Evolutionary conservation across 139 green algal species (phyloP).

Genomic region (Trebouxia sp.): DNA sequence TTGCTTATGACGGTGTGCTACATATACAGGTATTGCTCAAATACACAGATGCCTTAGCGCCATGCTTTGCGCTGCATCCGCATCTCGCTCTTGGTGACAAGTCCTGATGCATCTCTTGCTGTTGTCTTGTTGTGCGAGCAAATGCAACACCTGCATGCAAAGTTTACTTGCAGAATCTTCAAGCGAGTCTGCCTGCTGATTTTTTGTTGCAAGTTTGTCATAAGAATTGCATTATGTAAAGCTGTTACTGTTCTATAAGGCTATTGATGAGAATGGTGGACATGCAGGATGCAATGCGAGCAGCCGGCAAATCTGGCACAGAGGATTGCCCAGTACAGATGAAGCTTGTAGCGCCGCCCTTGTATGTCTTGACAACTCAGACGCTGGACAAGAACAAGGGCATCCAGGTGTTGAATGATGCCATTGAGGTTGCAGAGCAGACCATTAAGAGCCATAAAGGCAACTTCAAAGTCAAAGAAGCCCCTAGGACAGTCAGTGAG

Average conservation of each 20-base stretch:
- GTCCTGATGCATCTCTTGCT: not conserved
- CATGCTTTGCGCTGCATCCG: not conserved
- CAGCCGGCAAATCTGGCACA: slow-evolving; percentile 59
- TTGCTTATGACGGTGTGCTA: slow-evolving; percentile 95
- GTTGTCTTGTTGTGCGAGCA: too few species aligned
- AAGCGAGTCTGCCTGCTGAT: too few species aligned
- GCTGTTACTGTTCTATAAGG: not conserved
- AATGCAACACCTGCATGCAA: too few species aligned
- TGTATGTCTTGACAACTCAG: slow-evolving; percentile 97
- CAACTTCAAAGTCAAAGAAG: slow-evolving; percentile 92
- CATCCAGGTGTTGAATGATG: slow-evolving; percentile 69
- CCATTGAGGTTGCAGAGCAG: slow-evolving; percentile 72
- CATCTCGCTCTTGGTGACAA: not conserved
- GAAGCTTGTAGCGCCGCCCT: slow-evolving; percentile 96
- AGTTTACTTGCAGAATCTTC: not conserved
- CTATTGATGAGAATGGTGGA: not conserved
- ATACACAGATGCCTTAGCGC: too few species aligned
- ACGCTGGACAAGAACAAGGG: slow-evolving; percentile 91
- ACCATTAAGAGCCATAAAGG: slow-evolving; percentile 83
- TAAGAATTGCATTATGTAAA: not conserved
- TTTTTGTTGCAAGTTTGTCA: too few species aligned
- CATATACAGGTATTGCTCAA: slow-evolving; percentile 92
- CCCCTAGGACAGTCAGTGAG: slow-evolving; percentile 90
- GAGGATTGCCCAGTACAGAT: slow-evolving; percentile 92
- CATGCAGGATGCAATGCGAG: slow-evolving; percentile 76